Evolutionary conservation across 1,284 basidiomycete genomes (phyloP).

Genomic region (Pascua guehoae): DNA sequence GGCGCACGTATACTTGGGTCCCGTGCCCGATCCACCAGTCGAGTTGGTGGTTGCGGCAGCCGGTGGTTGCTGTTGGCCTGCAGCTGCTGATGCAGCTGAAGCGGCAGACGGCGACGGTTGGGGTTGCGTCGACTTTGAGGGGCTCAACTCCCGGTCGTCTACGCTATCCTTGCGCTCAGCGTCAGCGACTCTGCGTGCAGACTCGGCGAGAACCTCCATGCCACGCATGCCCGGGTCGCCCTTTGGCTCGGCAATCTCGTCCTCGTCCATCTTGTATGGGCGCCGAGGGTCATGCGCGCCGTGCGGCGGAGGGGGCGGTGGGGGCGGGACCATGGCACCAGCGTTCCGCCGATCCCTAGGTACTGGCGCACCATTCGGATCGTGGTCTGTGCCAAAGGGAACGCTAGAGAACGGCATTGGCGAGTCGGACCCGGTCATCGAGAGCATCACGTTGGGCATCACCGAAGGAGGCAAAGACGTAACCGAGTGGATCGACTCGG

Average conservation of each 20-base stretch:
- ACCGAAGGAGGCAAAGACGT: neutral
- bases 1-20: conserved; percentile 44
- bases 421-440: too few species aligned
- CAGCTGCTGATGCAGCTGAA: conserved; percentile 11
- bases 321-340: neutral
- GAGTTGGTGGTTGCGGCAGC: too few species aligned
- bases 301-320: neutral
- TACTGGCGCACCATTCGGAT: neutral
- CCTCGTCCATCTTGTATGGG: conserved; percentile 10
- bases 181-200: conserved; percentile 33
- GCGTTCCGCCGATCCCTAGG: neutral
- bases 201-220: conserved; percentile 44
- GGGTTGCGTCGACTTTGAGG: too few species aligned
- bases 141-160: conserved; percentile 5
- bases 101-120: too few species aligned
- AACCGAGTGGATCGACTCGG: conserved; percentile 21
- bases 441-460: too few species aligned
- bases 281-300: neutral
- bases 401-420: too few species aligned
- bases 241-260: conserved; percentile 17
- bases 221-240: conserved; percentile 35
- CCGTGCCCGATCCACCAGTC: conserved; percentile 16
- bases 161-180: conserved; percentile 23
- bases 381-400: too few species aligned
- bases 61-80: conserved; percentile 1